Evolutionary conservation across 768 basidiomycete genomes (phyloP).

Genomic region (Suillus luteus): DNA sequence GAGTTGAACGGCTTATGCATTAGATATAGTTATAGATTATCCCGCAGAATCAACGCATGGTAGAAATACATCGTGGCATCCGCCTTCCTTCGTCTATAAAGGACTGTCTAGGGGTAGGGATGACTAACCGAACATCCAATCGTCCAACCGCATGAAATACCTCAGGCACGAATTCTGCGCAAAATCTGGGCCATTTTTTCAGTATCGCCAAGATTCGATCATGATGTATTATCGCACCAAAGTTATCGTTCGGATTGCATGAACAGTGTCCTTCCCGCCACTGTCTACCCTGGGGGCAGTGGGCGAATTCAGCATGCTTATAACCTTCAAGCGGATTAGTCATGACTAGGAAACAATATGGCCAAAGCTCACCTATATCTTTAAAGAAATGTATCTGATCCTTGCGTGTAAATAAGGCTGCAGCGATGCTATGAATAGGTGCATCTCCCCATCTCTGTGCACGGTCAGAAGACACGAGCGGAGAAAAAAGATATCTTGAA

Average conservation of each 20-base stretch:
- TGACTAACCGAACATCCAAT: slow-evolving; percentile 6
- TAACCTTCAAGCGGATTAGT: slow-evolving; percentile 45
- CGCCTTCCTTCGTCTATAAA: neutral
- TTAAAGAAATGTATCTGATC: slow-evolving; percentile 94
- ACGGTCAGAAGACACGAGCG: slow-evolving; percentile 5
- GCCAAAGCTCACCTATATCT: slow-evolving; percentile 62
- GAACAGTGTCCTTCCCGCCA: slow-evolving; percentile 84
- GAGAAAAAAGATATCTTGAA: neutral
- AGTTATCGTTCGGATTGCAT: slow-evolving; percentile 77
- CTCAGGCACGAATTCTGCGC: slow-evolving; percentile 30
- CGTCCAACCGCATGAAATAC: slow-evolving; percentile 30
- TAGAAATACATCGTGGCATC: neutral
- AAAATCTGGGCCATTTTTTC: slow-evolving; percentile 24
- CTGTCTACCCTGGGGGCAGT: slow-evolving; percentile 73
- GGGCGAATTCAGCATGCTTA: slow-evolving; percentile 91
- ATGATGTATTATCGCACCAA: slow-evolving; percentile 48
- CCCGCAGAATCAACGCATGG: neutral
- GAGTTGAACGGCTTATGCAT: neutral
- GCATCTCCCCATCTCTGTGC: slow-evolving; percentile 90
- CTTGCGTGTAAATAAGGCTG: slow-evolving; percentile 83
- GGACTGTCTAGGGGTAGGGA: too few relatives aligned
- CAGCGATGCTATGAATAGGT: slow-evolving; percentile 86
- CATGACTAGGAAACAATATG: neutral
- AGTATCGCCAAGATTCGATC: slow-evolving; percentile 7
- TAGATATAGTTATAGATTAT: neutral